A percentile compares a stretch with the other conserved stretches of the same genome.
These are phyloP conservation scores for Fusarium luffae DNA, from an alignment of 2,329 filamentous ascomycete genomes.

Conservation along the genomic window DNA sequence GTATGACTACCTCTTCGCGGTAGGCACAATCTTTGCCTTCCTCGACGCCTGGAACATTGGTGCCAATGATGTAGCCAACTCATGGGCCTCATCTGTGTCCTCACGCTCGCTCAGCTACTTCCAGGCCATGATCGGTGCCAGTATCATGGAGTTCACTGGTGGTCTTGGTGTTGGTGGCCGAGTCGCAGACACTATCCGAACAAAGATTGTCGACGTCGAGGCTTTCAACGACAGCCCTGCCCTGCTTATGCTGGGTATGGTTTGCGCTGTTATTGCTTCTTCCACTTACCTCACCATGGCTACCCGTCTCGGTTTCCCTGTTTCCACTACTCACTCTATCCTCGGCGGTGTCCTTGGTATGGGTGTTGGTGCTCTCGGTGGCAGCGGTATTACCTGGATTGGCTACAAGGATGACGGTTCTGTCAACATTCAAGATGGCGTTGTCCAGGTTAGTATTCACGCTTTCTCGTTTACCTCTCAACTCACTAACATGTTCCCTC, in stretches of 20 bases:
- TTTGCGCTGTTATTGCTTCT: constrained; percentile 64
- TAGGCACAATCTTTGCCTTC: constrained; percentile 73
- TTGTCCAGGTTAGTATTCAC: constrained; percentile 56
- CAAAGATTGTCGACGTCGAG: constrained; percentile 64
- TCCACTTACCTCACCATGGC: constrained; percentile 67
- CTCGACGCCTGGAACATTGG: constrained; percentile 76
- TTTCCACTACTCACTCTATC: constrained; percentile 71
- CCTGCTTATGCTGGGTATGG: constrained; percentile 69
- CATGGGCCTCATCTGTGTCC: constrained; percentile 79
- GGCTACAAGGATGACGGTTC: constrained; percentile 54
- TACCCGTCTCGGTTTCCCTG: constrained; percentile 65
- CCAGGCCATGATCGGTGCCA: constrained; percentile 68
- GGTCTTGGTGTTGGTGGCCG: constrained; percentile 69
- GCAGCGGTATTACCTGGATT: constrained; percentile 64
- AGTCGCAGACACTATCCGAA: constrained; percentile 71
- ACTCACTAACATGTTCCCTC: constrained; percentile 48
- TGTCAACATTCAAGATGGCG: constrained; percentile 59
- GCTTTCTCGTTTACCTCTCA: too few relatives aligned
- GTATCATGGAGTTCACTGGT: constrained; percentile 71
- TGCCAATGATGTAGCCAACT: constrained; percentile 77
- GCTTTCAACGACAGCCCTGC: constrained; percentile 61
- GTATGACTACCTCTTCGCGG: constrained; percentile 72
- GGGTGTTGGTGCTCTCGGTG: constrained; percentile 66
- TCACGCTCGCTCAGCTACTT: constrained; percentile 72
- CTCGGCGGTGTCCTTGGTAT: constrained; percentile 70